Evolutionary conservation across 148 eudicot genomes (phyloP).

Genomic region (Fagopyrum homotropicum): DNA sequence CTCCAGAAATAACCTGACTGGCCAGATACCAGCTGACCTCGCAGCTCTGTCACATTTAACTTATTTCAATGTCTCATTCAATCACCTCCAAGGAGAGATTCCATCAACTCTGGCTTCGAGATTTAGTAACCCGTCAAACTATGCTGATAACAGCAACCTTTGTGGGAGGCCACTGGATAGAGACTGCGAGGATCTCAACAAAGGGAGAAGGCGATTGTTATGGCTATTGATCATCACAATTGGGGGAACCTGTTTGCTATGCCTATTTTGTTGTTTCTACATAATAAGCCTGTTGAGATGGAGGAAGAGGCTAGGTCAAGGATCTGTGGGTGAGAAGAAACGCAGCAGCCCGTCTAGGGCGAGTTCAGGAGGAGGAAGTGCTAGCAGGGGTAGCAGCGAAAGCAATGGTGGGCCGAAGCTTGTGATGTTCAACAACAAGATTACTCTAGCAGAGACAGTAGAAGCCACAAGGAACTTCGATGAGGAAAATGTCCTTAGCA

Average conservation of each 20-base stretch:
- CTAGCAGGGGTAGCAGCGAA: constrained; percentile 51
- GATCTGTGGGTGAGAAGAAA: constrained; percentile 49
- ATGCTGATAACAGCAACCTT: constrained; percentile 35
- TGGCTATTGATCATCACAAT: constrained; percentile 36
- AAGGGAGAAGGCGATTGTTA: constrained; percentile 31
- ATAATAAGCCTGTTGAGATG: constrained; percentile 42
- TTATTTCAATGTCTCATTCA: constrained; percentile 53
- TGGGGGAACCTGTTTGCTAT: constrained; percentile 36
- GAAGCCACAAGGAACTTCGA: constrained; percentile 84
- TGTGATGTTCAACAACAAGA: constrained; percentile 72
- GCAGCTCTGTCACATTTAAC: constrained; percentile 32
- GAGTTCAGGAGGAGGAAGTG: constrained; percentile 47
- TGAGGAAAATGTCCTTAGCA: constrained; percentile 69
- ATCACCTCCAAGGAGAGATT: constrained; percentile 63
- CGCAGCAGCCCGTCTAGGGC: constrained; percentile 59
- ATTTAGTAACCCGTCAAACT: constrained; percentile 44
- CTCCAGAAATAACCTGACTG: constrained; percentile 51
- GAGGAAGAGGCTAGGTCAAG: constrained; percentile 47
- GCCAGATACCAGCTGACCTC: constrained; percentile 51
- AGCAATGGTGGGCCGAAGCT: constrained; percentile 65
- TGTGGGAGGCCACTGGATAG: constrained; percentile 58
- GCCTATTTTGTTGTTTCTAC: constrained; percentile 55
- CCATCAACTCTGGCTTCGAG: constrained; percentile 43
- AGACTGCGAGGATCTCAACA: constrained; percentile 30
- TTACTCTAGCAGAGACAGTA: constrained; percentile 63